Conservation (phyloP, 495 filamentous ascomycete species). For the Margaritispora aquatica region DNA sequence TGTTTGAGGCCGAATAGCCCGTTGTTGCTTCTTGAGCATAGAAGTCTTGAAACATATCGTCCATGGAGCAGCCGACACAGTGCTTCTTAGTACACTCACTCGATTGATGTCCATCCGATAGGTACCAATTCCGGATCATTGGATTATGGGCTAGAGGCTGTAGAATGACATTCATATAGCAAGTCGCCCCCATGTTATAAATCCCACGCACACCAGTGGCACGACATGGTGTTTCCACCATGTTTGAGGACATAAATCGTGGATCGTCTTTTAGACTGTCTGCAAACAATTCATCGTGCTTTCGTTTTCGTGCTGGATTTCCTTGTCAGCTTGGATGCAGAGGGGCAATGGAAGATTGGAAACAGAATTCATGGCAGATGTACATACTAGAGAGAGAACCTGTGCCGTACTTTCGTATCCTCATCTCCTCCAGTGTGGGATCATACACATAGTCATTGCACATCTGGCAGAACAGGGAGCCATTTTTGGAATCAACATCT, state of each 20-base stretch:
- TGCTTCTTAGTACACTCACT: constrained; percentile 57
- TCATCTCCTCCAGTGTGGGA: constrained; percentile 67
- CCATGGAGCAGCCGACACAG: constrained; percentile 82
- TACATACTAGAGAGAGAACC: constrained; percentile 43
- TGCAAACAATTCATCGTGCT: constrained; percentile 52
- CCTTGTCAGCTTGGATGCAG: not conserved
- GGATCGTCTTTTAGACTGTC: constrained; percentile 51
- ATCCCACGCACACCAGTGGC: constrained; percentile 76
- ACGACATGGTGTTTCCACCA: constrained; percentile 57
- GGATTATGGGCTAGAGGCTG: constrained; percentile 88
- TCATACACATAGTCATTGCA: constrained; percentile 88
- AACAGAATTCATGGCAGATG: not conserved
- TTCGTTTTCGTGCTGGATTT: constrained; percentile 45
- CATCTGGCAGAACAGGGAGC: constrained; percentile 72
- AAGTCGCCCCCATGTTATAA: constrained; percentile 89
- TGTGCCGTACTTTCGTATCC: constrained; percentile 50
- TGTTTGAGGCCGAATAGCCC: constrained; percentile 75
- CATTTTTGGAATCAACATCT: constrained; percentile 81
- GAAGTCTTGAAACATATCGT: constrained; percentile 88
- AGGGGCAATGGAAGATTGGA: not conserved
- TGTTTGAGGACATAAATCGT: constrained; percentile 52
- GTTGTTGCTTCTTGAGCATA: constrained; percentile 74
- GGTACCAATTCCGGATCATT: constrained; percentile 76
- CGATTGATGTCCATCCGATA: constrained; percentile 73
- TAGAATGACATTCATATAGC: constrained; percentile 87